These are phyloP conservation scores for Vachellia collinsii DNA, from an alignment of 306 rosid species.

Conservation along the genomic window DNA sequence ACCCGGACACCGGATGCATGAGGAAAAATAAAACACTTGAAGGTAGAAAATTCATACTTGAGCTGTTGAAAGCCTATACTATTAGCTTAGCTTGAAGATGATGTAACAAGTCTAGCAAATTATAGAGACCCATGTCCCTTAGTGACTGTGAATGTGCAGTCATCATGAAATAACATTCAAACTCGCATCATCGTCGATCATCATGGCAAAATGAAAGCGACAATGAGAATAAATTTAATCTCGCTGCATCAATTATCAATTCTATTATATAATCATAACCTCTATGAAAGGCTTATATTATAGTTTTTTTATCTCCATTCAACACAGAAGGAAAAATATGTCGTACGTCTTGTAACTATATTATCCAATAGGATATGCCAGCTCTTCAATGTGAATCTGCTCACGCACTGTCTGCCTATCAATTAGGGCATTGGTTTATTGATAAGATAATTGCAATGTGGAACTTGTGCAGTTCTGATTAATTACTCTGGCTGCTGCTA, in stretches of 20 bases:
- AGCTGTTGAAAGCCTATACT: no score
- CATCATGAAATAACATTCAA: constrained; percentile 35
- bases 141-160: constrained; percentile 35
- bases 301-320: constrained; percentile 33
- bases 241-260: constrained; percentile 33
- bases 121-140: constrained; percentile 13
- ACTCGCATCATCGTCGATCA: background rate
- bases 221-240: constrained; percentile 22
- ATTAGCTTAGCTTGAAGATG: background rate
- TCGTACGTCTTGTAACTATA: constrained; percentile 1
- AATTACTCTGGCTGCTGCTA: background rate
- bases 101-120: background rate
- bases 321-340: constrained; percentile 31
- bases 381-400: no score
- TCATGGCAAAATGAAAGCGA: constrained; percentile 25
- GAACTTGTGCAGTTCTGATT: background rate
- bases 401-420: no score
- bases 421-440: no score
- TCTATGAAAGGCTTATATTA: constrained; percentile 37
- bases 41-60: no score
- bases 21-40: no score
- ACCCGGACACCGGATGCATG: no score
- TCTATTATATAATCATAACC: constrained; percentile 45
- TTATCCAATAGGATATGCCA: background rate
- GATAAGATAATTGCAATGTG: background rate